These are phyloP conservation scores for Astragalus membranaceus DNA, from an alignment of 306 rosid genomes.

Conservation along the genomic window DNA sequence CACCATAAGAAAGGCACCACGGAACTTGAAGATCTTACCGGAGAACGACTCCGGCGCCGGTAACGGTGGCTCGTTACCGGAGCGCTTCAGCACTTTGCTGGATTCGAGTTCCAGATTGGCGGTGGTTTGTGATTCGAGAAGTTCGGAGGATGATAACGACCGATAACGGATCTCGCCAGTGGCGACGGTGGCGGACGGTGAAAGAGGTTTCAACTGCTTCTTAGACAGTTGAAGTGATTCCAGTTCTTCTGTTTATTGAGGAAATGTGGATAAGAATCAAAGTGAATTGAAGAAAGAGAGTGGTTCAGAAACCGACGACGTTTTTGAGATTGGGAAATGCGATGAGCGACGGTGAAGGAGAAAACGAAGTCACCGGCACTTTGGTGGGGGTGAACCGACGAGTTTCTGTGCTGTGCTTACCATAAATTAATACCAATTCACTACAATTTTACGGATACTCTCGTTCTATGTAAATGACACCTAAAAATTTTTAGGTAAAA, in stretches of 20 bases:
- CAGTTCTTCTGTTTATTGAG: slow-evolving; percentile 36
- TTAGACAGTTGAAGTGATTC: slow-evolving; percentile 52
- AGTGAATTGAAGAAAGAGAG: not conserved
- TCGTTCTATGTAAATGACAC: too few species aligned
- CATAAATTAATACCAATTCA: too few species aligned
- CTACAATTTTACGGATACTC: too few species aligned
- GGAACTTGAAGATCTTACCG: slow-evolving; percentile 56
- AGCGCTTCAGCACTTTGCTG: slow-evolving; percentile 59
- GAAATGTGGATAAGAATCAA: not conserved
- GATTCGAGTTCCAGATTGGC: slow-evolving; percentile 33
- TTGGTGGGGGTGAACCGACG: too few species aligned
- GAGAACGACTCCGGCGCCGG: slow-evolving; percentile 38
- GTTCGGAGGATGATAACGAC: slow-evolving; percentile 64
- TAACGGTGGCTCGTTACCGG: slow-evolving; percentile 22
- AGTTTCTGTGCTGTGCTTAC: not conserved
- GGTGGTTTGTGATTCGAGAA: slow-evolving; percentile 32
- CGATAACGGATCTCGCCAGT: slow-evolving; percentile 79
- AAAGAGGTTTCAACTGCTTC: slow-evolving; percentile 36
- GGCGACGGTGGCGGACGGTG: slow-evolving; percentile 31
- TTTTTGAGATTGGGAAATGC: not conserved
- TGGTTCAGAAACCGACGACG: not conserved
- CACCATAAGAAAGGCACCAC: slow-evolving; percentile 52
- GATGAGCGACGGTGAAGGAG: not conserved
- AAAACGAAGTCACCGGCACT: not conserved
- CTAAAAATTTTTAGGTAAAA: too few species aligned